phyloP scores from a whole-genome alignment of 2,329 filamentous ascomycete species.

The Clarireedia sp. region DNA sequence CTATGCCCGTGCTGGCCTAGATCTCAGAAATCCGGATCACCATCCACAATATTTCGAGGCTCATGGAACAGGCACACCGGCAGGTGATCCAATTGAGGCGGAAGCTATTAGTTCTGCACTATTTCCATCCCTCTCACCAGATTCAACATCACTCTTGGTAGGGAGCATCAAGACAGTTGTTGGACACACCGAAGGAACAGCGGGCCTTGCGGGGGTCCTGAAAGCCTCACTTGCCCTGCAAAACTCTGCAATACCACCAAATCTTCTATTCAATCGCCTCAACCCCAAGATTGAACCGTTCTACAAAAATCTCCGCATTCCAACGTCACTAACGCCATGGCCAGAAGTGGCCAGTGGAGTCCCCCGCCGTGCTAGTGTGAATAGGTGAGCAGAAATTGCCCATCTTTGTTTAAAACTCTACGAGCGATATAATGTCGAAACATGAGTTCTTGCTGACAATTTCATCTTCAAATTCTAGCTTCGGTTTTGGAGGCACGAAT shows the following conservation, averaged over 20 bases:
- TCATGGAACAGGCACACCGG: constrained; percentile 26
- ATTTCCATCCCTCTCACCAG: background rate
- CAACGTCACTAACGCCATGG: too few species aligned
- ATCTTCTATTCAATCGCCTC: constrained; percentile 29
- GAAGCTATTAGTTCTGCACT: too few species aligned
- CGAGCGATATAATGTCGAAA: too few species aligned
- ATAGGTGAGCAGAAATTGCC: too few species aligned
- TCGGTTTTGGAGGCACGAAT: constrained; percentile 21
- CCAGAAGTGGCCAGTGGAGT: background rate
- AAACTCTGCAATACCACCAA: constrained; percentile 24
- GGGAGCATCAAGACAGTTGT: constrained; percentile 23
- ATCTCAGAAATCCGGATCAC: background rate
- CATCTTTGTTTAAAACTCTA: too few species aligned
- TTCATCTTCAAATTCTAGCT: too few species aligned
- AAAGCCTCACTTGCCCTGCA: constrained; percentile 24
- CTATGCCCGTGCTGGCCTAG: too few species aligned
- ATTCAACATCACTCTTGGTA: constrained; percentile 9
- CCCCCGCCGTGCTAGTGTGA: constrained; percentile 8
- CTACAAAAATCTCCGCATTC: too few species aligned
- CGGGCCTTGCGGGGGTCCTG: constrained; percentile 25
- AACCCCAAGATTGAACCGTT: too few species aligned
- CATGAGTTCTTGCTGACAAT: too few species aligned
- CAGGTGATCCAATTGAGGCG: constrained; percentile 11
- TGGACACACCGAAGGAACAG: constrained; percentile 23
- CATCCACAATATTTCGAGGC: constrained; percentile 17